Conservation (phyloP, 331 rosid genomes). For the Malus hybrid region DNA sequence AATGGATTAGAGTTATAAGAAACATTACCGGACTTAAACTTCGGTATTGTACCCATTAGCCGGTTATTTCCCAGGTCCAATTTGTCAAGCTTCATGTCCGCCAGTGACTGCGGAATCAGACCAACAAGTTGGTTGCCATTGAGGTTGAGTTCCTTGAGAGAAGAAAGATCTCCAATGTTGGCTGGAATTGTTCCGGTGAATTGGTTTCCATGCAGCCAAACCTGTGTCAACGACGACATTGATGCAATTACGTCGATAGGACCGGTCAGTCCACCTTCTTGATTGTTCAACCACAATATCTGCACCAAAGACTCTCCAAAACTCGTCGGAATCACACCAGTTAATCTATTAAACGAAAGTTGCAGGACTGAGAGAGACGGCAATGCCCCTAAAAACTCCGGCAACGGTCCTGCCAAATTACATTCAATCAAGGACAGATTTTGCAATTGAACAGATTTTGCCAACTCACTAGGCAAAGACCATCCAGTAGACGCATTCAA, state of each 20-base stretch:
- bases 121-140: conserved; percentile 66
- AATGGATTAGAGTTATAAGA: conserved; percentile 43
- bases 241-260: conserved; percentile 48
- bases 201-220: conserved; percentile 79
- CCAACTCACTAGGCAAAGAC: conserved; percentile 58
- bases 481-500: conserved; percentile 58
- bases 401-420: conserved; percentile 64
- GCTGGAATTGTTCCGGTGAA: conserved; percentile 59
- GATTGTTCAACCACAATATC: conserved; percentile 77
- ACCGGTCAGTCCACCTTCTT: conserved; percentile 58
- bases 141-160: conserved; percentile 66
- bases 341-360: conserved; percentile 48
- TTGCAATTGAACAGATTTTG: conserved; percentile 46
- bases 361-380: conserved; percentile 51
- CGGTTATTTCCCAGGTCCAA: conserved; percentile 59
- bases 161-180: conserved; percentile 47
- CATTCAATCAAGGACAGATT: conserved; percentile 51
- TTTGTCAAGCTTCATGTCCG: conserved; percentile 48
- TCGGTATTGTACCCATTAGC: conserved; percentile 70
- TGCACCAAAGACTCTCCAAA: conserved; percentile 54
- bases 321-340: conserved; percentile 47
- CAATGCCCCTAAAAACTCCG: conserved; percentile 54
- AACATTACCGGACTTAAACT: conserved; percentile 47
- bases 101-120: conserved; percentile 44
- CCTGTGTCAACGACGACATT: conserved; percentile 47